Base-by-base conservation (phyloP, 148 eudicot genomes). In the Silene conica region DNA sequence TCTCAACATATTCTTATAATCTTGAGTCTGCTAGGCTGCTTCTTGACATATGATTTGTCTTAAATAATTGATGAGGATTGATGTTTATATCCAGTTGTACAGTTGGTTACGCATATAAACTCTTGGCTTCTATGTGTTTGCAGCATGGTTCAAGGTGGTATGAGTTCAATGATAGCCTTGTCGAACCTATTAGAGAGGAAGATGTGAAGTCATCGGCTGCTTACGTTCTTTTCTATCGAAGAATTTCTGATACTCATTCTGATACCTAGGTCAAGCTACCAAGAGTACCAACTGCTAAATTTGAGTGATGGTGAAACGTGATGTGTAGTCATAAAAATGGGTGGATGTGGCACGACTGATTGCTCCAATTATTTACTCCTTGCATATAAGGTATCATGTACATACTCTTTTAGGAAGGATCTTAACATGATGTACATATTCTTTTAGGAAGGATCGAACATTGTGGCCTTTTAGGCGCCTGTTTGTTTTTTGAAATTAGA, bases 171-270 rank as follows among this genome's bases (percentile, higher is more conserved):
- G 98, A 93, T 70, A 81, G 83, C 82, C 75, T 48, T 20, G 97
- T 93, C 50, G 73, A 60, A 28, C 80, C 80, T n/a, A 82, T 81
- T 9, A 64, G 67, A 46, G 87, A 85, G 59, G 90, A 83, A 31
- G 81, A 86, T 54, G 83, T 93, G 77, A 88, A 80, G 78, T 83
- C 95, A 15, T 83, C 85, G 28, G 92, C 95, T 54, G 97, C 98
- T 70, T 93, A 93, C 67, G 89, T 93, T 73, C 90, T 93, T 28
- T 91, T 93, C 85, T 93, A 93, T 75, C 77, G 76, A 79, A 88
- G 98, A 86, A 78, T 86, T n/a, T 67, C 73, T 19, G 76, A 69
- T 69, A 63, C 72, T 16, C 28, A 12, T 21, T 8, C 72, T 46
- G 72, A 21, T 5, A 50, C 38, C 26, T 38, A 65, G 20, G 21